A percentile compares a stretch with the other conserved stretches of the same genome.
Conservation (phyloP, 768 basidiomycete species). For the Glaciozyma antarctica region DNA sequence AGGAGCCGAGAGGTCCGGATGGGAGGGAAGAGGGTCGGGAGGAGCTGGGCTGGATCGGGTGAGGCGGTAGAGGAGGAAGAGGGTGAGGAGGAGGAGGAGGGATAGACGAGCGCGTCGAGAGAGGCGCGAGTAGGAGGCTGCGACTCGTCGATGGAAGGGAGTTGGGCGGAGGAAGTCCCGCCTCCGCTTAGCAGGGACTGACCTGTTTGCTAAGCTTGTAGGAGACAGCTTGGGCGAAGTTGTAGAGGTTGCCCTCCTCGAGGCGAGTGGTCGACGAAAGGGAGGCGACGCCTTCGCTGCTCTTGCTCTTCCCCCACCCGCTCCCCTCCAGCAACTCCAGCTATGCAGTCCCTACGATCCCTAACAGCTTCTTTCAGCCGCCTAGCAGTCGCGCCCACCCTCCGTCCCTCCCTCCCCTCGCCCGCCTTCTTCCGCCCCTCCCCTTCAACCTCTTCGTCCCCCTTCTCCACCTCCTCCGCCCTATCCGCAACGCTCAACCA, state of each 20-base stretch:
- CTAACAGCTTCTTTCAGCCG: not conserved
- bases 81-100: slow-evolving; percentile 1
- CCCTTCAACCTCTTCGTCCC: no score
- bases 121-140: not conserved
- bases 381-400: not conserved
- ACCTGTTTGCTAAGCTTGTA: not conserved
- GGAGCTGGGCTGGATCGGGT: not conserved
- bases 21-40: not conserved
- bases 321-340: not conserved
- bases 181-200: not conserved
- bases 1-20: not conserved
- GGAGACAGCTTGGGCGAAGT: slow-evolving; percentile 1
- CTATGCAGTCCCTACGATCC: not conserved
- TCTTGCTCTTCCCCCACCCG: not conserved
- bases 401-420: not conserved
- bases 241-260: not conserved
- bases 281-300: not conserved
- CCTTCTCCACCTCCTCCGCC: not conserved
- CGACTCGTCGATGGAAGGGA: not conserved
- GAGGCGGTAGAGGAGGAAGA: slow-evolving; percentile 3
- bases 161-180: not conserved
- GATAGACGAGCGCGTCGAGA: not conserved
- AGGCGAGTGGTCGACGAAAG: not conserved
- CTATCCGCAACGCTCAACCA: not conserved
- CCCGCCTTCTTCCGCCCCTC: no score